Base-by-base conservation (phyloP, 2,329 filamentous ascomycete species). In the Cryphonectria carpinicola region DNA sequence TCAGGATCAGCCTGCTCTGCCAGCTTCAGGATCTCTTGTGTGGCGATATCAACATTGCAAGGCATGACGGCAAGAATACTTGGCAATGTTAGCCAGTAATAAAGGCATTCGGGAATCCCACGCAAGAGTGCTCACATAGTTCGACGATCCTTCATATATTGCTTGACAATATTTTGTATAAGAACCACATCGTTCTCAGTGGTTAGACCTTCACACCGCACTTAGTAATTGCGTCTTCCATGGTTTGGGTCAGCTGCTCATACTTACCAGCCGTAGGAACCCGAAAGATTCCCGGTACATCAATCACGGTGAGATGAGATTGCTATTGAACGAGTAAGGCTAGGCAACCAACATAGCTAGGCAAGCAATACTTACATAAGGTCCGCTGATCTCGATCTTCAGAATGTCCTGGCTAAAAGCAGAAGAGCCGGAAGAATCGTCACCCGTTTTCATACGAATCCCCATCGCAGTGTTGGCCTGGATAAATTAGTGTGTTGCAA, bases 251-350 rank as follows among this genome's bases (percentile, higher is more conserved):
- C 37, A 58, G 54, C 54, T 35, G 28, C 13, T 49, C 13, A 14
- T 43, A 25, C 49, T 35, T 7, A 58, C 54, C 54, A 32, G 77
- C 72, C 0, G 79, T 82, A 5, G 81, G 73, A 0, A 76, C 76
- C 8, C 82, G 80, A 70, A 88, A 87, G n/a, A 87, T 84, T 0
- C 86, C 86, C 0, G 86, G 86, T 0, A 88, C 84, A 25, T 88
- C 86, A 7, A 87, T 87, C 7, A 88, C 79, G 0, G 85, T 88
- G 8, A 88, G 79, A 19, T 87, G 82, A 3, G 83, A 74, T 80
- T 83, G 78, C 0, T 81, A 5, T 35, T 32, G 13, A 32, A 2
- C 11, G 10, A 17, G 4, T 28, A 13, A 58, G 17, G n/a, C 54
- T 32, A 17, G 1, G 54, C 11, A 5, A 19, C 25, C 25, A 58